phyloP scores from a whole-genome alignment of 2,329 filamentous ascomycete species.

The Verticillium tricorpus region DNA sequence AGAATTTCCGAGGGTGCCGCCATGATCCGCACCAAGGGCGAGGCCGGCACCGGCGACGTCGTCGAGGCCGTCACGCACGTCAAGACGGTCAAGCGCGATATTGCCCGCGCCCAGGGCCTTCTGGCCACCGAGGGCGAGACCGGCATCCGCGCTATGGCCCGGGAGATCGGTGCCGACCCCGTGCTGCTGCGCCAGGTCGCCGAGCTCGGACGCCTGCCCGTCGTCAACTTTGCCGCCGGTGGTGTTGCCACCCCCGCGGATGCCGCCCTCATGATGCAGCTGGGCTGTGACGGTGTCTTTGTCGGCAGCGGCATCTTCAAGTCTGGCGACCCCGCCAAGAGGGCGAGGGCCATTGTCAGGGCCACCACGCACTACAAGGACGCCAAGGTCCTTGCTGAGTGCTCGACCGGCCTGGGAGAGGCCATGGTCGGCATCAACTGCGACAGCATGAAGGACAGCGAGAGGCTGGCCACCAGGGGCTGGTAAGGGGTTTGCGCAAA shows the following conservation, averaged over 20 bases:
- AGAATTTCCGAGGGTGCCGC: slow-evolving; percentile 90
- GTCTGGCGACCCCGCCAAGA: slow-evolving; percentile 82
- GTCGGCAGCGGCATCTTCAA: slow-evolving; percentile 98
- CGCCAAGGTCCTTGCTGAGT: slow-evolving; percentile 77
- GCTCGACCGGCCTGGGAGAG: slow-evolving; percentile 86
- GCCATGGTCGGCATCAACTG: slow-evolving; percentile 97
- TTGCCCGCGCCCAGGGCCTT: slow-evolving; percentile 73
- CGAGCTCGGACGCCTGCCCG: slow-evolving; percentile 79
- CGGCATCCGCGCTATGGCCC: slow-evolving; percentile 65
- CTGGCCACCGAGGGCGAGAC: slow-evolving; percentile 50
- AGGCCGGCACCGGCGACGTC: slow-evolving; percentile 94
- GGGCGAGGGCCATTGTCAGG: slow-evolving; percentile 90
- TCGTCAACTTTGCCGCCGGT: slow-evolving; percentile 98
- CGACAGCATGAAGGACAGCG: slow-evolving; percentile 66
- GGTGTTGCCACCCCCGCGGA: slow-evolving; percentile 98
- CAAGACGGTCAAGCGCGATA: slow-evolving; percentile 81
- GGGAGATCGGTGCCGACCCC: slow-evolving; percentile 75
- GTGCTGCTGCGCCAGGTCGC: slow-evolving; percentile 81
- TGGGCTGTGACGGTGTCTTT: slow-evolving; percentile 96
- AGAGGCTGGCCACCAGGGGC: slow-evolving; percentile 81
- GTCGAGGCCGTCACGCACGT: slow-evolving; percentile 96
- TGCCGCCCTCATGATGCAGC: slow-evolving; percentile 95
- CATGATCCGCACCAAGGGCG: slow-evolving; percentile 98
- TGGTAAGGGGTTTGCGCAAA: slow-evolving; percentile 52
- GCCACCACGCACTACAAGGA: slow-evolving; percentile 90